Base-by-base conservation (phyloP, 768 basidiomycete species). In the Lyophyllum shimeji region DNA sequence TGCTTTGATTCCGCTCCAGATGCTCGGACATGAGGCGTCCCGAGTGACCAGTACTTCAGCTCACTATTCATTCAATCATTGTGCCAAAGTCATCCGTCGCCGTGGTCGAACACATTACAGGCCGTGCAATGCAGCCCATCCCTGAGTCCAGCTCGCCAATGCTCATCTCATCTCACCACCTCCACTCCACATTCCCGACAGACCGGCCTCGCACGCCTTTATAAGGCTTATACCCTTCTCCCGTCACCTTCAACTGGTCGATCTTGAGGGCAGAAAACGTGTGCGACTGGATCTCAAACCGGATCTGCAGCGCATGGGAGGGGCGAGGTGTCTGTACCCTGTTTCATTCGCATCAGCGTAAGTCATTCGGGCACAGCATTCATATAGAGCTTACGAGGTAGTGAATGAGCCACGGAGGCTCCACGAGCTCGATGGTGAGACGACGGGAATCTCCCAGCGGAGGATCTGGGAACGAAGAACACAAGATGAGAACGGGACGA, bases 171-270 rank as follows among this genome's bases (percentile, higher is more conserved):
- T 37, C 45, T 57, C 46, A 83, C 81, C 79, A 82, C 59, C 81
- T 74, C 81, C 81, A 92, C 69, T 93, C 92, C 3, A 93, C 75
- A 51, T 82, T 79, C 1, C 87, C 90, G n/a, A 74, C 67, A 29
- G 82, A 82, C 39, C 79, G 76, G 44, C 86, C 84, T 65, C 93
- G 76, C 49, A 97, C 88, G 15, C 95, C 95, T 70, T 95, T 96
- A 74, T 90, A 97, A 11, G 90, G 90, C 70, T 95, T 96, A 71
- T 95, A 95, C 11, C 71, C 71, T 68, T 95, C 92, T 12, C 89
- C 86, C 1, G 73, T 85, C 24, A 92, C 74, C 69, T 86, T 92
- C 43, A 96, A 80, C 62, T 94, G 89, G 56, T 95, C 91, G 3
- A 96, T 86, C 63, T 89, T 91, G 45, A 96, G 74, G 18, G 88